Conservation (phyloP, 257 asterid species). For the Oldenlandia corymbosa region DNA sequence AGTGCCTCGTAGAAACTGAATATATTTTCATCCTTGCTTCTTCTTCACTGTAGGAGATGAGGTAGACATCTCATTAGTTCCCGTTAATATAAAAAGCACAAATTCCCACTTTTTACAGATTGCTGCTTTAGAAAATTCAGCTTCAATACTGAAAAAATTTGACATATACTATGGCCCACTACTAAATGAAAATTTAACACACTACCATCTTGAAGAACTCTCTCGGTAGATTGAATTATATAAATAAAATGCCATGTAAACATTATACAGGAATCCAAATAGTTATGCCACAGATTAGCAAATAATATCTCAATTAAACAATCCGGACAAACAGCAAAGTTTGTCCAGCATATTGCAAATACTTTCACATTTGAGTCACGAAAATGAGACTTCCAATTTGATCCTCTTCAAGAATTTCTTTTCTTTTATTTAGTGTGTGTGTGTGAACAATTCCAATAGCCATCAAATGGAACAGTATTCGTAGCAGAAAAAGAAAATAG, state of each 20-base stretch:
- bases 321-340: background rate
- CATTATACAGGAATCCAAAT: background rate
- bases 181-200: too few relatives aligned
- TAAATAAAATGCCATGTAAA: background rate
- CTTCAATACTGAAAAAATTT: too few relatives aligned
- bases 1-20: constrained; percentile 76
- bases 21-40: constrained; percentile 95
- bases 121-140: too few relatives aligned
- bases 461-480: too few relatives aligned
- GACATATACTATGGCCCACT: too few relatives aligned
- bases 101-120: background rate
- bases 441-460: too few relatives aligned
- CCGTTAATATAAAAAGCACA: too few relatives aligned
- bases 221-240: background rate
- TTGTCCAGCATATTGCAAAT: background rate
- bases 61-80: background rate
- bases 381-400: background rate
- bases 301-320: background rate
- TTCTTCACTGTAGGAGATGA: constrained; percentile 47
- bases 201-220: background rate
- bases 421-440: too few relatives aligned
- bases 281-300: background rate
- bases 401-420: too few relatives aligned
- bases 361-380: background rate
- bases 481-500: too few relatives aligned